phyloP scores from a whole-genome alignment of 495 filamentous ascomycete genomes.

The Lineolata rhizophorae region DNA sequence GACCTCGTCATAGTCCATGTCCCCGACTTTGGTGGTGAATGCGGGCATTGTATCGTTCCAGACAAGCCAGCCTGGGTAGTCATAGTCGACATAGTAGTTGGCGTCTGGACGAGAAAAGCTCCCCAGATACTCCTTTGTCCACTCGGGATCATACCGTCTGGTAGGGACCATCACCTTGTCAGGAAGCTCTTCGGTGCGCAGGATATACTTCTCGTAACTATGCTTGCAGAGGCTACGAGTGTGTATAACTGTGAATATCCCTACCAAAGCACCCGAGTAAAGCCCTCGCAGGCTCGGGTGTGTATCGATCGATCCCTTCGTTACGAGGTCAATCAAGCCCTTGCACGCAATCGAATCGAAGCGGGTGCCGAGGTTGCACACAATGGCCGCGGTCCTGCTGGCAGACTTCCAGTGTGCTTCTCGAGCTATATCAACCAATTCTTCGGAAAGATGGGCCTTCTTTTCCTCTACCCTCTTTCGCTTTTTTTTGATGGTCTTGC shows the following conservation, averaged over 20 bases:
- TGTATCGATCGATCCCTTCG: constrained; percentile 62
- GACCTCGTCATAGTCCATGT: constrained; percentile 61
- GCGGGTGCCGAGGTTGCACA: constrained; percentile 67
- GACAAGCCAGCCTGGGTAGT: constrained; percentile 92
- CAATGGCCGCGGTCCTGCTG: constrained; percentile 65
- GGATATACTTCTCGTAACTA: constrained; percentile 63
- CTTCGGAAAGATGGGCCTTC: constrained; percentile 58
- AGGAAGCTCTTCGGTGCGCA: constrained; percentile 48
- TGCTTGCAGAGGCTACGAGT: constrained; percentile 71
- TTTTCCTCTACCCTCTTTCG: constrained; percentile 55
- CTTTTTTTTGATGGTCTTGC: constrained; percentile 46
- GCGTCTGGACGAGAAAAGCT: constrained; percentile 62
- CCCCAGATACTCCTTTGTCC: constrained; percentile 55
- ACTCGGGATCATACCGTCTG: constrained; percentile 44
- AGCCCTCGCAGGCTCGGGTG: constrained; percentile 69
- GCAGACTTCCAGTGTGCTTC: constrained; percentile 92
- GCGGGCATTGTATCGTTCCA: constrained; percentile 75
- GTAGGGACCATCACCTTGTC: constrained; percentile 57
- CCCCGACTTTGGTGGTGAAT: constrained; percentile 44
- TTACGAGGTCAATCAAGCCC: constrained; percentile 66
- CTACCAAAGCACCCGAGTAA: constrained; percentile 59
- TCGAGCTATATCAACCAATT: constrained; percentile 55
- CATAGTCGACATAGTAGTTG: constrained; percentile 74
- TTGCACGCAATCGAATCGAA: constrained; percentile 71
- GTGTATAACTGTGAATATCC: constrained; percentile 63